These are phyloP conservation scores for Uncinocarpus reesii DNA, from an alignment of 2,329 filamentous ascomycete species.

Conservation along the genomic window DNA sequence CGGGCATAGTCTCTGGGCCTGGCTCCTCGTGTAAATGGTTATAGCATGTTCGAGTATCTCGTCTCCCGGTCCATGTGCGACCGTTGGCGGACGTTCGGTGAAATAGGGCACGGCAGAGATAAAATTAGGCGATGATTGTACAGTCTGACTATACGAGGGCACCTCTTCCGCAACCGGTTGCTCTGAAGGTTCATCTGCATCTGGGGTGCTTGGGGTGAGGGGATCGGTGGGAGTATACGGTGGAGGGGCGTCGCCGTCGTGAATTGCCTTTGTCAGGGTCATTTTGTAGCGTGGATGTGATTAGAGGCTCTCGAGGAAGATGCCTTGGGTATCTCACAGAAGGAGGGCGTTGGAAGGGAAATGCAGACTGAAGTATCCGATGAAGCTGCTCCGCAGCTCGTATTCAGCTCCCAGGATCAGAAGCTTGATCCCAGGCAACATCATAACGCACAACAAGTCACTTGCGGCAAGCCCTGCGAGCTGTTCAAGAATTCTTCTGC, in stretches of 20 bases:
- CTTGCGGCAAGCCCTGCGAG: not conserved
- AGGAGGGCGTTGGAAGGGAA: not conserved
- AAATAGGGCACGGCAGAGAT: conserved; percentile 33
- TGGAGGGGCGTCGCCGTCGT: conserved; percentile 33
- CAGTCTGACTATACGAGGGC: conserved; percentile 2
- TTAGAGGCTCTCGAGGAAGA: no score
- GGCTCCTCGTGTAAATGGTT: conserved; percentile 34
- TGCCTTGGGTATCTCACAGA: not conserved
- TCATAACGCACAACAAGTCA: not conserved
- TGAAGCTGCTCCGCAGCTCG: not conserved
- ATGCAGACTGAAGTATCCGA: not conserved
- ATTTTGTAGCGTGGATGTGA: not conserved
- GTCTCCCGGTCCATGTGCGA: conserved; percentile 20
- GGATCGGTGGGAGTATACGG: conserved; percentile 36
- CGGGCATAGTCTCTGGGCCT: conserved; percentile 35
- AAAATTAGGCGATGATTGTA: conserved; percentile 10
- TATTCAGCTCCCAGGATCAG: not conserved
- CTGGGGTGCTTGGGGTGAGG: conserved; percentile 18
- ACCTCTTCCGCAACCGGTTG: conserved; percentile 18
- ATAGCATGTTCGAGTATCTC: conserved; percentile 29
- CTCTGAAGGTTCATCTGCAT: conserved; percentile 13
- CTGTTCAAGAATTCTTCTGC: not conserved
- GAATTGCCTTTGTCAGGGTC: conserved; percentile 3
- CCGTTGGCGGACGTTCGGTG: conserved; percentile 26
- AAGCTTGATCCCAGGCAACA: not conserved